Percentiles rank a stretch among this genome's conserved stretches.
Evolutionary conservation across 495 filamentous ascomycete species (phyloP).

Genomic region (Niebla homalea): DNA sequence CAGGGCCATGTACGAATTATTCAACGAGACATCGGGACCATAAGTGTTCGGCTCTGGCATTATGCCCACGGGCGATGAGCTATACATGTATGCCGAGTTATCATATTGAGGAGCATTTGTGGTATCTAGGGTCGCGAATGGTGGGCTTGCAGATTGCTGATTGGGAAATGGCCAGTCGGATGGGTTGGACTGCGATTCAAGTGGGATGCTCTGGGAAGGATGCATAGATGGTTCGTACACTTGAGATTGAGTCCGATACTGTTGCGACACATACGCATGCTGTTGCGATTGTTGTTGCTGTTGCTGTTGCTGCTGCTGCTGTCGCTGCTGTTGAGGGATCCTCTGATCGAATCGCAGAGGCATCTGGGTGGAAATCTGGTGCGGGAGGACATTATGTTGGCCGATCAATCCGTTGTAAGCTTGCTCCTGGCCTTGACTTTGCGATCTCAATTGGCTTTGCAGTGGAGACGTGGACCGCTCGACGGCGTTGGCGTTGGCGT

Average conservation of each 20-base stretch:
- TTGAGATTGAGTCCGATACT: neutral
- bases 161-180: slow-evolving; percentile 12
- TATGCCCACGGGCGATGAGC: slow-evolving; percentile 54
- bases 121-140: slow-evolving; percentile 27
- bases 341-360: slow-evolving; percentile 24
- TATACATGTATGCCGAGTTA: slow-evolving; percentile 36
- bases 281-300: slow-evolving; percentile 30
- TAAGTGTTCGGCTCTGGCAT: slow-evolving; percentile 53
- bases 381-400: neutral
- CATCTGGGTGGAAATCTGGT: neutral
- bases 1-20: slow-evolving; percentile 52
- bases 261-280: neutral
- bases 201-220: neutral
- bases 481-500: slow-evolving; percentile 11
- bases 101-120: slow-evolving; percentile 37
- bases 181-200: slow-evolving; percentile 24
- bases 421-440: slow-evolving; percentile 4
- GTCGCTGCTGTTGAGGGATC: slow-evolving; percentile 31
- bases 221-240: neutral
- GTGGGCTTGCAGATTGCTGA: neutral
- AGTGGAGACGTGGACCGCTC: slow-evolving; percentile 22
- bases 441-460: slow-evolving; percentile 11
- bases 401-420: neutral
- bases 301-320: slow-evolving; percentile 36
- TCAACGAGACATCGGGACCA: slow-evolving; percentile 50